A percentile compares a stretch with the other conserved stretches of the same genome.
Conservation (phyloP, 176 grass and related monocot genomes). For the Triticum timopheevii region DNA sequence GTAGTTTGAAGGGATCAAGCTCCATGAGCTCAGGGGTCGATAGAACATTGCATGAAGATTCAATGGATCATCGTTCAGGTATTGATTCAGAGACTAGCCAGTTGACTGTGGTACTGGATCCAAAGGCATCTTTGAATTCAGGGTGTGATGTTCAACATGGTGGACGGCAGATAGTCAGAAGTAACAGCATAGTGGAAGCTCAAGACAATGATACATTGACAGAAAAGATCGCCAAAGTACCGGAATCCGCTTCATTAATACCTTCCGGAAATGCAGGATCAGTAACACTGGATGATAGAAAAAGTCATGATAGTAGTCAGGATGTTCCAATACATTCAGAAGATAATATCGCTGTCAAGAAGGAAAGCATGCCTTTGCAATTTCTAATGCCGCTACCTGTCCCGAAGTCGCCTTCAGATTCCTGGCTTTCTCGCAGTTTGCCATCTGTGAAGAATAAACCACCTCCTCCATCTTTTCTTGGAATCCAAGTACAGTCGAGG, state of each 20-base stretch:
- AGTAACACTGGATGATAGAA: conserved; percentile 32
- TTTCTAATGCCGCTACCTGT: conserved; percentile 60
- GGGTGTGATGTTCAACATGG: conserved; percentile 23
- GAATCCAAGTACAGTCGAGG: conserved; percentile 77
- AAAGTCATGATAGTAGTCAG: conserved; percentile 14
- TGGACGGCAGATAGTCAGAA: background rate
- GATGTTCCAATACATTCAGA: conserved; percentile 4
- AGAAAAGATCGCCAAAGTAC: background rate
- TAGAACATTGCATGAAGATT: conserved; percentile 44
- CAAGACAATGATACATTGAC: conserved; percentile 5
- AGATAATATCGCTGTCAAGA: conserved; percentile 28
- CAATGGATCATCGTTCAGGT: conserved; percentile 42
- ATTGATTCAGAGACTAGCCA: conserved; percentile 33
- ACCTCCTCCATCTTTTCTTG: conserved; percentile 68
- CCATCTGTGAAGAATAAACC: conserved; percentile 67
- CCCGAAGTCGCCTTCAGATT: conserved; percentile 95
- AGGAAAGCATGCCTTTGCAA: conserved; percentile 31
- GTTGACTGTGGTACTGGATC: conserved; percentile 26
- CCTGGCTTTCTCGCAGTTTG: conserved; percentile 92
- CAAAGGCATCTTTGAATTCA: conserved; percentile 16
- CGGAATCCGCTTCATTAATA: background rate
- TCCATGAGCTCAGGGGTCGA: conserved; percentile 60
- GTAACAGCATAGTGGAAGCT: background rate
- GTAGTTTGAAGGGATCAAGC: conserved; percentile 52
- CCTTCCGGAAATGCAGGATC: background rate